Base-by-base conservation (phyloP, 2,329 filamentous ascomycete genomes). In the Aspergillus latus region DNA sequence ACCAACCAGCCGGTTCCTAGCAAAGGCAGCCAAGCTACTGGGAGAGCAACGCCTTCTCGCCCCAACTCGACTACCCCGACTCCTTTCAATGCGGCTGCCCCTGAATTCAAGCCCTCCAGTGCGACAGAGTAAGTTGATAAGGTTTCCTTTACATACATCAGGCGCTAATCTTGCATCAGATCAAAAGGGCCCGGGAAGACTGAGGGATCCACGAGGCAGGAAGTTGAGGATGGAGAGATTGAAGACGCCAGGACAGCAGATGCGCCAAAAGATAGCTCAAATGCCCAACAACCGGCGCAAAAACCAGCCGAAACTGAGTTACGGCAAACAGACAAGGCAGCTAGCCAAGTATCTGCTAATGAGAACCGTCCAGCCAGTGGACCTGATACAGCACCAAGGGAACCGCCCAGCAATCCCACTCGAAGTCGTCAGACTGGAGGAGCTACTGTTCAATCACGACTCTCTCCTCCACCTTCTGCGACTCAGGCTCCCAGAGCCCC, bases 161-260 rank as follows among this genome's bases (percentile, higher is more conserved):
- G 1, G n/a, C 36, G 21, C 49, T 52, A 6, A 42, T 6, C 34
- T 21, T 26, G 26, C 29, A 53, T 49, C 40, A 76, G 75, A 37
- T 55, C 61, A 37, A 68, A 69, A 56, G 66, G 66, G 52, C 53
- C 58, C 26, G 43, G 61, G 6, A 70, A 63, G 39, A 44, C 63
- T 6, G 63, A 72, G 49, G 42, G 52, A 10, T 26, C 62, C 36
- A 63, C 66, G n/a, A 72, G 67, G 53, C 53, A 59, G 5, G 74
- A 78, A 57, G 74, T 76, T 11, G 75, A 77, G 54, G 76, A 78
- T 62, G 76, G 75, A 9, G 75, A 79, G 56, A 75, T 77, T 48
- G 76, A 78, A 61, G 77, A 78, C 60, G 73, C 75, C 5, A 77
- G 74, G 56, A 76, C 76, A 70, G 60, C 62, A 4, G 75, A 78